Evolutionary conservation across 73 alveolate species (phyloP).

Genomic region (Stentor coeruleus): DNA sequence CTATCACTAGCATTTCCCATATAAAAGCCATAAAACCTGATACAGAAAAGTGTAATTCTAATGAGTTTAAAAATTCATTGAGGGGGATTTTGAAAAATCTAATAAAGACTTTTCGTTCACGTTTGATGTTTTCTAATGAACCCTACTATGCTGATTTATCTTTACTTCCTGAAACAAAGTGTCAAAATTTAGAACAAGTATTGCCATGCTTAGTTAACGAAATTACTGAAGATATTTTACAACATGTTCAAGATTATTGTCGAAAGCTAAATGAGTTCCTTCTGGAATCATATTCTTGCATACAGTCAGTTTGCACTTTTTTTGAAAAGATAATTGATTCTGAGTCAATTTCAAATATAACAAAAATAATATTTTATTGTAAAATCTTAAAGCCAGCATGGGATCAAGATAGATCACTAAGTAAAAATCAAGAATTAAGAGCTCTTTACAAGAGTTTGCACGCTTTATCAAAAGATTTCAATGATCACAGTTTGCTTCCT

Average conservation of each 20-base stretch:
- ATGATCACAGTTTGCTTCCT: background rate
- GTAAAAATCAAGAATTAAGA: background rate
- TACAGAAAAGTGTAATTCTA: background rate
- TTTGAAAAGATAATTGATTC: no score
- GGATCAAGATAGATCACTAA: background rate
- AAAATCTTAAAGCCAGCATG: slow-evolving; percentile 2
- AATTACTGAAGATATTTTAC: background rate
- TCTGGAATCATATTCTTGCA: background rate
- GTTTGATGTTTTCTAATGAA: background rate
- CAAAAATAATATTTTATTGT: no score
- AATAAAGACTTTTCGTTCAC: background rate
- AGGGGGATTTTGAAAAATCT: background rate
- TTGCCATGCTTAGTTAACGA: background rate
- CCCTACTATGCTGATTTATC: background rate
- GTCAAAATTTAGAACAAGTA: background rate
- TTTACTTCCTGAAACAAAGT: background rate
- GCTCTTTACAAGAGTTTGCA: background rate
- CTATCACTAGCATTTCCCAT: background rate
- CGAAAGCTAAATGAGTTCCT: background rate
- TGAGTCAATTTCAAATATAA: background rate
- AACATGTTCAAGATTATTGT: background rate
- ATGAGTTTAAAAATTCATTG: background rate
- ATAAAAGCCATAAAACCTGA: background rate
- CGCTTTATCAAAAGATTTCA: background rate
- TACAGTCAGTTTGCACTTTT: background rate